Conservation (phyloP, 208 protist genomes). For the Acanthamoeba lenticulata region DNA sequence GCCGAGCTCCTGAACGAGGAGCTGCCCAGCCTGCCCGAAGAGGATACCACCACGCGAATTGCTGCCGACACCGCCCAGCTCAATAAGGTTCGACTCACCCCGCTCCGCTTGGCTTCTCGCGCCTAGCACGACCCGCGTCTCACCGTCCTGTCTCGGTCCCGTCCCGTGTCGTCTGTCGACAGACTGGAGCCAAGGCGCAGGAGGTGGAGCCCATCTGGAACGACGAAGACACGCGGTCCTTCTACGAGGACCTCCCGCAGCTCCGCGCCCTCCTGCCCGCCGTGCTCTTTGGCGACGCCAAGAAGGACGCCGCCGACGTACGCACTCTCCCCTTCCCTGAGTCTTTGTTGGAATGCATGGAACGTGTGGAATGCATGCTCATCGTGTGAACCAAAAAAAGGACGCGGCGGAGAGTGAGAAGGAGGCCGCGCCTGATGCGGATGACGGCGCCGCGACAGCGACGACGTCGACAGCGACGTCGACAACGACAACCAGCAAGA, state of each 20-base stretch:
- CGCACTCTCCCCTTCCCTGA: not conserved
- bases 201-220: slow-evolving; percentile 71
- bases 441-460: too few relatives aligned
- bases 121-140: too few relatives aligned
- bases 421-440: not conserved
- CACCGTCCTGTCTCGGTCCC: not conserved
- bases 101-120: too few relatives aligned
- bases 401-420: not conserved
- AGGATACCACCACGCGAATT: slow-evolving; percentile 69
- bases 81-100: too few relatives aligned
- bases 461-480: too few relatives aligned
- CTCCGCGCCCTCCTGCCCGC: slow-evolving; percentile 64
- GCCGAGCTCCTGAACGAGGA: slow-evolving; percentile 70
- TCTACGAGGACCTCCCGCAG: slow-evolving; percentile 77
- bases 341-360: not conserved
- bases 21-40: slow-evolving; percentile 69
- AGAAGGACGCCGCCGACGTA: slow-evolving; percentile 40
- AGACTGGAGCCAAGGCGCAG: not conserved
- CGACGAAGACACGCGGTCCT: slow-evolving; percentile 75
- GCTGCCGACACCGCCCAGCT: not conserved
- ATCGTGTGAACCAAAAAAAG: not conserved
- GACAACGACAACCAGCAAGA: too few relatives aligned
- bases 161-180: too few relatives aligned
- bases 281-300: slow-evolving; percentile 63
- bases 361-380: not conserved